Percentiles rank a stretch among this genome's conserved stretches.
phyloP scores from a whole-genome alignment of 2,329 filamentous ascomycete genomes.

The Calonectria fujianensis region DNA sequence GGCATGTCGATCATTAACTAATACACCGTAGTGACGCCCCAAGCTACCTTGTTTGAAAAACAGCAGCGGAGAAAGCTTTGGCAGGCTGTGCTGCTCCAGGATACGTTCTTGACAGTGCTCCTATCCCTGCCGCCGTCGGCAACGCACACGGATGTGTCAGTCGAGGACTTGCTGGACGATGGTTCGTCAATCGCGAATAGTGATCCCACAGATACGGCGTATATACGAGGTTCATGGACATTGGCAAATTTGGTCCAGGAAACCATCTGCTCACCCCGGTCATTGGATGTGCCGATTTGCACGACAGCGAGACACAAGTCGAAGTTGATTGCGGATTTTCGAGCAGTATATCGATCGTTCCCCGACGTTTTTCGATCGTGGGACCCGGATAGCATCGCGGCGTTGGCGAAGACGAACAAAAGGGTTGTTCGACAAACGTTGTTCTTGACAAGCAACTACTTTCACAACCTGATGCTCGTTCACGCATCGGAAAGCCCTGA shows the following conservation, averaged over 20 bases:
- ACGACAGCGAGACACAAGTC: constrained; percentile 81
- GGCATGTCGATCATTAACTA: constrained; percentile 44
- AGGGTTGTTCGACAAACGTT: constrained; percentile 83
- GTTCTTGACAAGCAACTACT: constrained; percentile 88
- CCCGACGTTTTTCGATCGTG: constrained; percentile 82
- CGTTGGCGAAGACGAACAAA: constrained; percentile 75
- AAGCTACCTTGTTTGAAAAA: constrained; percentile 82
- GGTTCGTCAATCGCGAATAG: constrained; percentile 73
- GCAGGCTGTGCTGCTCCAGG: constrained; percentile 87
- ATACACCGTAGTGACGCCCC: constrained; percentile 72
- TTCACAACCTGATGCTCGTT: constrained; percentile 87
- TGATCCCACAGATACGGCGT: constrained; percentile 80
- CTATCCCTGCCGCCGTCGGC: constrained; percentile 85
- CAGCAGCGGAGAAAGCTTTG: constrained; percentile 87
- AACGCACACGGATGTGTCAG: constrained; percentile 86
- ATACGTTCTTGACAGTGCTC: constrained; percentile 87
- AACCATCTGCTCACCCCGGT: constrained; percentile 83
- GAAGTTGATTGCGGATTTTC: constrained; percentile 81
- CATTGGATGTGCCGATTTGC: constrained; percentile 83
- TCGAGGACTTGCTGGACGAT: constrained; percentile 83
- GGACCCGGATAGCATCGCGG: constrained; percentile 75
- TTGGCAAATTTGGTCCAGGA: constrained; percentile 87
- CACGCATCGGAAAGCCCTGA: constrained; percentile 81
- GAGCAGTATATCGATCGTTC: constrained; percentile 82
- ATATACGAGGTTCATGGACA: constrained; percentile 86